Evolutionary conservation across 169 alveolate genomes (phyloP).

Genomic region (Cyclospora cayetanensis): DNA sequence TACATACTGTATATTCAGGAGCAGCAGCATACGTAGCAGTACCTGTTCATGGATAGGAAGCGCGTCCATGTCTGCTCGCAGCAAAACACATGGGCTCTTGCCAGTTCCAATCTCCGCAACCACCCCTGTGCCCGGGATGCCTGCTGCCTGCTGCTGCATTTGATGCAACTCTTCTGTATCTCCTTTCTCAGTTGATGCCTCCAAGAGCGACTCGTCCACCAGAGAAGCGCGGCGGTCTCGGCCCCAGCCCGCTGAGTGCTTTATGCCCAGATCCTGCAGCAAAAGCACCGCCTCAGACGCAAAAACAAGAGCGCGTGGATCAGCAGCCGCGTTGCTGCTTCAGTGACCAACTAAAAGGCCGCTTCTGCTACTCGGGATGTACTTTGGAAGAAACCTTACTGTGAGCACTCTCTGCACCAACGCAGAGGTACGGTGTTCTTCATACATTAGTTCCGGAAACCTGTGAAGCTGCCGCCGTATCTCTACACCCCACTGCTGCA

Average conservation of each 20-base stretch:
- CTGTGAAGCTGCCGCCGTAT: constrained; percentile 70
- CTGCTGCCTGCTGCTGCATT: background rate
- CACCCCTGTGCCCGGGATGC: constrained; percentile 65
- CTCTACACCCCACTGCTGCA: constrained; percentile 27
- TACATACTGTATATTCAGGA: too few relatives aligned
- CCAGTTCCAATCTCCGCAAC: constrained; percentile 74
- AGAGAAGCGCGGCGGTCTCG: constrained; percentile 11
- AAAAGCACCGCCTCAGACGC: background rate
- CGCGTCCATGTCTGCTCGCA: constrained; percentile 76
- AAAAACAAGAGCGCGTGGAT: background rate
- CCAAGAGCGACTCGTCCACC: constrained; percentile 26
- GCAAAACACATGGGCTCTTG: constrained; percentile 60
- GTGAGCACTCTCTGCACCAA: constrained; percentile 62
- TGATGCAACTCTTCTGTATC: constrained; percentile 16
- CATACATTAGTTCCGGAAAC: constrained; percentile 66
- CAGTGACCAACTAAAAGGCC: background rate
- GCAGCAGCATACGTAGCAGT: background rate
- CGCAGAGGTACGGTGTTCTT: constrained; percentile 68
- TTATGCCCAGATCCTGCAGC: constrained; percentile 50
- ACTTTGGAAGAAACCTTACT: background rate
- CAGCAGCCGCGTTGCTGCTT: background rate
- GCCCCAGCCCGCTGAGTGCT: constrained; percentile 70
- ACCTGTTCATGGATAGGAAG: constrained; percentile 72
- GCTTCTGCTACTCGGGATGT: background rate
- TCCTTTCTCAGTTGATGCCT: constrained; percentile 37